Percentiles rank a stretch among this genome's conserved stretches.
Evolutionary conservation across 2,329 filamentous ascomycete genomes (phyloP).

Genomic region (Colletotrichum sp.): DNA sequence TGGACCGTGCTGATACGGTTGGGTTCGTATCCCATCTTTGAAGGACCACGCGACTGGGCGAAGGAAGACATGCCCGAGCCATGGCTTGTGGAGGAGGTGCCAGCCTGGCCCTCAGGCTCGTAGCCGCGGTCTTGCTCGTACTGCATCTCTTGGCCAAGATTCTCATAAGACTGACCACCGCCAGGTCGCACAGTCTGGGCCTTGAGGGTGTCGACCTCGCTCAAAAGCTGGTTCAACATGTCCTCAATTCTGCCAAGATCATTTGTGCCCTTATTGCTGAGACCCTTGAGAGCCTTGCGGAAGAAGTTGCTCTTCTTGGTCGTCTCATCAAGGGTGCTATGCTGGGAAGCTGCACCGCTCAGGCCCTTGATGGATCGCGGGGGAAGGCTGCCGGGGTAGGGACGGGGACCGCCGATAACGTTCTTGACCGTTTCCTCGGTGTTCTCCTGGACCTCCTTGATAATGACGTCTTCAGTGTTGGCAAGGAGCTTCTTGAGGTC

Average conservation of each 20-base stretch:
- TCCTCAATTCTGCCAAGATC: conserved; percentile 89
- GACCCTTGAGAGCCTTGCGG: conserved; percentile 87
- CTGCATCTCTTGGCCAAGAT: conserved; percentile 65
- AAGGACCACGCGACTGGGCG: conserved; percentile 53
- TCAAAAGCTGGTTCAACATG: conserved; percentile 90
- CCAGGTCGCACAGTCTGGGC: conserved; percentile 53
- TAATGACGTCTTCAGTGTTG: conserved; percentile 87
- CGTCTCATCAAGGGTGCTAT: conserved; percentile 61
- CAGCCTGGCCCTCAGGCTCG: conserved; percentile 81
- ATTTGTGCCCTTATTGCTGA: conserved; percentile 85
- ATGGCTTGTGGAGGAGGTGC: conserved; percentile 71
- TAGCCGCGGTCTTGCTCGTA: conserved; percentile 78
- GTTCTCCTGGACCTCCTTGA: conserved; percentile 85
- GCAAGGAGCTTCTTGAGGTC: conserved; percentile 93
- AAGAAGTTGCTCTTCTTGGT: conserved; percentile 94
- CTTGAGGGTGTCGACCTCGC: conserved; percentile 87
- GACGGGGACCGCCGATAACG: conserved; percentile 83
- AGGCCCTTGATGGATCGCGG: conserved; percentile 63
- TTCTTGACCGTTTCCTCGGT: conserved; percentile 86
- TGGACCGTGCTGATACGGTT: conserved; percentile 87
- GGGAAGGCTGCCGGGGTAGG: conserved; percentile 71
- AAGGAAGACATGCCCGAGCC: conserved; percentile 77
- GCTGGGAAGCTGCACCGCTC: conserved; percentile 50
- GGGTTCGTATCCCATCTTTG: conserved; percentile 52
- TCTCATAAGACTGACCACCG: conserved; percentile 72